Conservation (phyloP, 2,329 filamentous ascomycete species). For the Botryotinia globosa region DNA sequence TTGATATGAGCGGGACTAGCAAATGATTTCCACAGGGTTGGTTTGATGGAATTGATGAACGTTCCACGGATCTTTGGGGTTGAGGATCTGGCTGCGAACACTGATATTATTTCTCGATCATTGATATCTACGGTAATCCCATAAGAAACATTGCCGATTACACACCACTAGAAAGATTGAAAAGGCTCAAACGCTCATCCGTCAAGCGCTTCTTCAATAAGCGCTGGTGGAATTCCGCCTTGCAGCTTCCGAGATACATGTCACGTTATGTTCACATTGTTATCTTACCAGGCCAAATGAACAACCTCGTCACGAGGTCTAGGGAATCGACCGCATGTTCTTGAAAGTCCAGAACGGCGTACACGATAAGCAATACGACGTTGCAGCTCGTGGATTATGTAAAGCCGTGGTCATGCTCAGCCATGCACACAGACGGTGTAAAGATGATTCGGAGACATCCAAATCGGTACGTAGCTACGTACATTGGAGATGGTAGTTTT, state of each 20-base stretch:
- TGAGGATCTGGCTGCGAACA: neutral
- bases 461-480: neutral
- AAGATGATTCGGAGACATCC: neutral
- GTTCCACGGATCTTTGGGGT: neutral
- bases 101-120: neutral
- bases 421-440: neutral
- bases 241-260: neutral
- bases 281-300: neutral
- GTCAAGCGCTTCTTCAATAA: neutral
- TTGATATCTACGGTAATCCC: neutral
- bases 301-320: neutral
- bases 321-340: neutral
- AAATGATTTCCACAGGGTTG: neutral
- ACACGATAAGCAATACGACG: neutral
- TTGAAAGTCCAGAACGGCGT: neutral
- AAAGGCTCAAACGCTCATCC: neutral
- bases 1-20: neutral
- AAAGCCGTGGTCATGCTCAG: neutral
- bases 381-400: neutral
- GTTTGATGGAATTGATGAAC: neutral
- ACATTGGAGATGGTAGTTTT: neutral
- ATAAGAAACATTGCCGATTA: neutral
- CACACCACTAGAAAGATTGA: neutral
- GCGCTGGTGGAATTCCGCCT: neutral
- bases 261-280: neutral